Evolutionary conservation across 2,329 filamentous ascomycete genomes (phyloP).

Genomic region (Botryotinia calthae): DNA sequence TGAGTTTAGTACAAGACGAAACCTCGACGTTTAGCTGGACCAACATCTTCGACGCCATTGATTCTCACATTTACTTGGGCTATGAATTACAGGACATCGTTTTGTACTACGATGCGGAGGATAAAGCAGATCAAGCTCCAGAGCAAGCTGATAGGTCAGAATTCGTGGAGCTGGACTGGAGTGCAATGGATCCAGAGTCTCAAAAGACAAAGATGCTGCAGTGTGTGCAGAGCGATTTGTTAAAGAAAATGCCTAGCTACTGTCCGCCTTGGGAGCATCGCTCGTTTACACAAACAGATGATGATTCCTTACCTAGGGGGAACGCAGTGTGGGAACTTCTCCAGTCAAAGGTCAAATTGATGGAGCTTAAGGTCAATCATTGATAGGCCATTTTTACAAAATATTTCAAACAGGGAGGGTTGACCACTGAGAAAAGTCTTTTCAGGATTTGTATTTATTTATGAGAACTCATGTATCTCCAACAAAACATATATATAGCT

Average conservation of each 20-base stretch:
- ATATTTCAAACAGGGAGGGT: too few species aligned
- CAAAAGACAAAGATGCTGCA: slow-evolving; percentile 5
- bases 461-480: neutral
- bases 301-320: neutral
- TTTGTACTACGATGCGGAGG: slow-evolving; percentile 12
- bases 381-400: neutral
- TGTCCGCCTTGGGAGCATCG: neutral
- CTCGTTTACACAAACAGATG: neutral
- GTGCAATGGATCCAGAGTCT: slow-evolving; percentile 14
- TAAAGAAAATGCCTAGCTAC: slow-evolving; percentile 5
- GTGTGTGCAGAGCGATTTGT: slow-evolving; percentile 11
- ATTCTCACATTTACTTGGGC: neutral
- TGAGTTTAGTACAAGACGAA: neutral
- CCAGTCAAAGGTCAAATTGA: slow-evolving; percentile 16
- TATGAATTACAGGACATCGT: slow-evolving; percentile 8
- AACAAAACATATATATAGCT: neutral
- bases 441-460: neutral
- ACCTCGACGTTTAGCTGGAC: slow-evolving; percentile 3
- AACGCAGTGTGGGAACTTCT: slow-evolving; percentile 1
- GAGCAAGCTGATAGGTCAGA: neutral
- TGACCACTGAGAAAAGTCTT: neutral
- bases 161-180: slow-evolving; percentile 19
- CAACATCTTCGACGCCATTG: slow-evolving; percentile 7
- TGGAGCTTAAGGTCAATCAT: slow-evolving; percentile 2
- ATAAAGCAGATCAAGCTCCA: neutral